These are phyloP conservation scores for Carex kokanica DNA, from an alignment of 176 grass and related monocot genomes.

Conservation along the genomic window DNA sequence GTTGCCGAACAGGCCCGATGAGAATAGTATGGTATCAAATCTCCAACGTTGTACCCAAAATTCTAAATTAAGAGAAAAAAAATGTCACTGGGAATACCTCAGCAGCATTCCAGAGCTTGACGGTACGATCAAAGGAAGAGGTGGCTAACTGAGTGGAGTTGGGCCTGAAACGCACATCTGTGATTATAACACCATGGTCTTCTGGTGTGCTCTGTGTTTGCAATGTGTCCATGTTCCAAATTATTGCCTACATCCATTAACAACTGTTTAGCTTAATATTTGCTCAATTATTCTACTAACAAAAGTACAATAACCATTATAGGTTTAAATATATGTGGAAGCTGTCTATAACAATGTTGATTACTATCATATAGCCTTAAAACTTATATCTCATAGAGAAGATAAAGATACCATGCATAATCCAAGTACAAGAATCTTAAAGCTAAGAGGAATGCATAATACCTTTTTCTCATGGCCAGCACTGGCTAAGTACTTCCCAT, in stretches of 20 bases:
- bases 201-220: slow-evolving; percentile 72
- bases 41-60: neutral
- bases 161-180: slow-evolving; percentile 92
- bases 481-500: slow-evolving; percentile 89
- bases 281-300: neutral
- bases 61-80: slow-evolving; percentile 19
- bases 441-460: slow-evolving; percentile 15
- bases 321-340: neutral
- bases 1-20: neutral
- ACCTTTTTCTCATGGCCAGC: slow-evolving; percentile 99
- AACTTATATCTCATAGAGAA: neutral
- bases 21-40: neutral
- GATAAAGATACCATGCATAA: neutral
- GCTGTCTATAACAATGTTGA: neutral
- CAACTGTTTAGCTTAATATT: neutral
- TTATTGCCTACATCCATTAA: slow-evolving; percentile 50
- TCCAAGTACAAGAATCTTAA: neutral
- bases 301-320: neutral
- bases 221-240: slow-evolving; percentile 97
- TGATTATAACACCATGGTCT: slow-evolving; percentile 67
- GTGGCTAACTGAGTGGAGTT: slow-evolving; percentile 81
- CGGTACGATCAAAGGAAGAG: slow-evolving; percentile 84
- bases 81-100: slow-evolving; percentile 52
- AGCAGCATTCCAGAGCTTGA: slow-evolving; percentile 85
- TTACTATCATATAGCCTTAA: neutral